Conservation (phyloP, 2,329 filamentous ascomycete genomes). For the Penicillium psychrosexuale region DNA sequence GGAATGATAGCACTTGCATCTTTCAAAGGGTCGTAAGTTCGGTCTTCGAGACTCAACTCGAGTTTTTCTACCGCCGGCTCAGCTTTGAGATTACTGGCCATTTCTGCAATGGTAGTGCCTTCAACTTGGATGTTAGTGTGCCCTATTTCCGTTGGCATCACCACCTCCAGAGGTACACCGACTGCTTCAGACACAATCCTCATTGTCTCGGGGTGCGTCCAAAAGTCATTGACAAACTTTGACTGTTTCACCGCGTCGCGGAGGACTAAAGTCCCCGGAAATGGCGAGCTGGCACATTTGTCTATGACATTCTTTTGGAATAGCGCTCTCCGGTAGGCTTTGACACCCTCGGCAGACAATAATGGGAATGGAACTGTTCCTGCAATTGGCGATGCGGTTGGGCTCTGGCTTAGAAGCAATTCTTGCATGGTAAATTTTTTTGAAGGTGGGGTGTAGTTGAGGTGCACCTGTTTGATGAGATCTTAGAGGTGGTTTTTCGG, state of each 20-base stretch:
- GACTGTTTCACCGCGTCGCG: conserved; percentile 22
- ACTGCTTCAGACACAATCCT: conserved; percentile 22
- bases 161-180: conserved; percentile 20
- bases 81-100: conserved; percentile 12
- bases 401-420: conserved; percentile 3
- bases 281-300: conserved; percentile 14
- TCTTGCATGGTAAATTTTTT: conserved; percentile 15
- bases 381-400: conserved; percentile 9
- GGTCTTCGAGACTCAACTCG: conserved; percentile 11
- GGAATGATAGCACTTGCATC: conserved; percentile 18
- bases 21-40: conserved; percentile 19
- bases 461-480: conserved; percentile 11
- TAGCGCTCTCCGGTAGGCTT: conserved; percentile 13
- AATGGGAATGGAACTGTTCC: conserved; percentile 14
- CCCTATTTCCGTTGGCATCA: conserved; percentile 27
- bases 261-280: conserved; percentile 21
- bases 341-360: conserved; percentile 10
- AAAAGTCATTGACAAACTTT: conserved; percentile 24
- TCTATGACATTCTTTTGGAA: conserved; percentile 11
- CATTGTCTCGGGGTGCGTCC: conserved; percentile 25
- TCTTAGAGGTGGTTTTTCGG: not conserved
- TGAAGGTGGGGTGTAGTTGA: conserved; percentile 11
- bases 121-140: conserved; percentile 27
- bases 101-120: conserved; percentile 15
- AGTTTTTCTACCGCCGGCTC: conserved; percentile 17